Evolutionary conservation across 495 filamentous ascomycete genomes (phyloP).

Genomic region (Aspergillus hancockii): DNA sequence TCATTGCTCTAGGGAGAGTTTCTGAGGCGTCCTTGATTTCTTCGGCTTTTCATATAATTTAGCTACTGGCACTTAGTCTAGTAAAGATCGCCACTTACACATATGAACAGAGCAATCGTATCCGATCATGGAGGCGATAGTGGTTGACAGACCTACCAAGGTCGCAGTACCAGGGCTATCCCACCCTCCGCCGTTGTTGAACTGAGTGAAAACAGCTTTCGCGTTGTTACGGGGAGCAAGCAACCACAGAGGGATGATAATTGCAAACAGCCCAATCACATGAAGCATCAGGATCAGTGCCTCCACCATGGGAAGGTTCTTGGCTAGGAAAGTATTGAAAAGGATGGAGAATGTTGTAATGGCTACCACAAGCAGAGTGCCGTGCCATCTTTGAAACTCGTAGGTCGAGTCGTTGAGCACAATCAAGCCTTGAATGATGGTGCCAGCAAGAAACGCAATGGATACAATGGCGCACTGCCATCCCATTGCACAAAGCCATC

Average conservation of each 20-base stretch:
- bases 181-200: constrained; percentile 60
- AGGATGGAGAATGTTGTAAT: constrained; percentile 49
- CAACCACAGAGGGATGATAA: constrained; percentile 59
- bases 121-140: constrained; percentile 53
- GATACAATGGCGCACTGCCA: constrained; percentile 61
- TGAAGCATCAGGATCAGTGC: constrained; percentile 60
- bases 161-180: constrained; percentile 50
- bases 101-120: constrained; percentile 60
- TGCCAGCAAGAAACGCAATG: constrained; percentile 55
- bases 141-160: constrained; percentile 56
- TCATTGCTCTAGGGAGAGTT: constrained; percentile 57
- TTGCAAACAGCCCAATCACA: constrained; percentile 60
- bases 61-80: constrained; percentile 1
- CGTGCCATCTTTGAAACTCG: constrained; percentile 57
- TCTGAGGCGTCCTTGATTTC: constrained; percentile 58
- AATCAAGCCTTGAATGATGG: constrained; percentile 60
- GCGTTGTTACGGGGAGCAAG: constrained; percentile 48
- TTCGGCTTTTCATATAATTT: constrained; percentile 38
- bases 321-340: constrained; percentile 58
- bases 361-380: constrained; percentile 58
- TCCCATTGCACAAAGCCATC: constrained; percentile 61
- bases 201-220: constrained; percentile 52
- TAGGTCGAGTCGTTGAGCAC: constrained; percentile 51
- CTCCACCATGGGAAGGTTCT: constrained; percentile 57
- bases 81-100: constrained; percentile 35